Percentiles rank a stretch among this genome's conserved stretches.
Conservation (phyloP, 2,329 filamentous ascomycete genomes). For the Thermothelomyces thermophilus region DNA sequence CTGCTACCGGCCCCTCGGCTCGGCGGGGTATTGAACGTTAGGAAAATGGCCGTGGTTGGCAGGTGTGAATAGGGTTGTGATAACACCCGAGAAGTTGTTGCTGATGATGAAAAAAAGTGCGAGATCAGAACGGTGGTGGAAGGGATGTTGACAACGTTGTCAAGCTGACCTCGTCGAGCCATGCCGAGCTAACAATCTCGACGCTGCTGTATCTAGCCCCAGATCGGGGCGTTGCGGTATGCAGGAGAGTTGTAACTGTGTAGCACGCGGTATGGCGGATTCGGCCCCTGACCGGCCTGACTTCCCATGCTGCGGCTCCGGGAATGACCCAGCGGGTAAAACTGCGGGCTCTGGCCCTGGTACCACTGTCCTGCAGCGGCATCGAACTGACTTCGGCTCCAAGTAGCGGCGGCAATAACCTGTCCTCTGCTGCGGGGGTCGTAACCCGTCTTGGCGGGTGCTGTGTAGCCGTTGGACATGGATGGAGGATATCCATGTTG, state of each 20-base stretch:
- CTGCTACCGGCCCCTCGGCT: too few relatives aligned
- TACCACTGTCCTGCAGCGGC: conserved; percentile 26
- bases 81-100: too few relatives aligned
- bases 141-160: too few relatives aligned
- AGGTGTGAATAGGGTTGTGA: too few relatives aligned
- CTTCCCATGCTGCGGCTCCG: conserved; percentile 35
- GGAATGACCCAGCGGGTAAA: conserved; percentile 32
- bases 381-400: conserved; percentile 25
- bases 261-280: conserved; percentile 43
- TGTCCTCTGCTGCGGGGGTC: conserved; percentile 26
- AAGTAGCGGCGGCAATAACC: conserved; percentile 11
- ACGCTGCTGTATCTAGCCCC: conserved; percentile 35
- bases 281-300: conserved; percentile 19
- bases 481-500: conserved; percentile 22
- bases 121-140: too few relatives aligned
- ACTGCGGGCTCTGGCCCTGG: conserved; percentile 30
- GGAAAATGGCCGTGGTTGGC: too few relatives aligned
- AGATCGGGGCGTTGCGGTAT: conserved; percentile 49
- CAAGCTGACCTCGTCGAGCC: too few relatives aligned
- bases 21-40: too few relatives aligned
- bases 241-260: conserved; percentile 55
- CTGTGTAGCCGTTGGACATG: conserved; percentile 25
- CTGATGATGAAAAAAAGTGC: background rate
- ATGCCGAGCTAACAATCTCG: too few relatives aligned
- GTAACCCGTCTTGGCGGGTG: conserved; percentile 15